These are phyloP conservation scores for Penicillium sp. DNA, from an alignment of 2,329 filamentous ascomycete species.

Conservation along the genomic window DNA sequence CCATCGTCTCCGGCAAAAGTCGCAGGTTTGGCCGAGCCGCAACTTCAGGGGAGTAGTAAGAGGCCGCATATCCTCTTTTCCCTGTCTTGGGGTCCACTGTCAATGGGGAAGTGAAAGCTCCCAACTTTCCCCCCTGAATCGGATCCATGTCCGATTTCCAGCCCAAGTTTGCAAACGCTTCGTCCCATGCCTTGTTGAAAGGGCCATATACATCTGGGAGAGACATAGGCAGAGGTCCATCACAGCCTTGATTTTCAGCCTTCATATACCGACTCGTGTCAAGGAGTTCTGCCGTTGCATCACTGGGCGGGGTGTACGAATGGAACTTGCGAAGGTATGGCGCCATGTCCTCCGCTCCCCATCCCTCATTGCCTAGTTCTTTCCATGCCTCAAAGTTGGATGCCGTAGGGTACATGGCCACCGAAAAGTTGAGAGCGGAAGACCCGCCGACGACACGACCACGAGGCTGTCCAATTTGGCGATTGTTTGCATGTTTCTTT, in stretches of 20 bases:
- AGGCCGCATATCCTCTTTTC: slow-evolving; percentile 42
- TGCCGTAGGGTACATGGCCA: slow-evolving; percentile 22
- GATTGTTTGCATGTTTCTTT: slow-evolving; percentile 37
- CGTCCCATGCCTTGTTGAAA: slow-evolving; percentile 26
- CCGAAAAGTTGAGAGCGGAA: slow-evolving; percentile 47
- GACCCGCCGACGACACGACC: slow-evolving; percentile 54
- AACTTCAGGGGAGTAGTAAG: slow-evolving; percentile 45
- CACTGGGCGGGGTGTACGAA: slow-evolving; percentile 29
- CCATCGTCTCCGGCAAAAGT: slow-evolving; percentile 49
- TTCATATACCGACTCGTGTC: slow-evolving; percentile 19
- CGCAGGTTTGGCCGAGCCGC: slow-evolving; percentile 47
- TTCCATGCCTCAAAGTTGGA: slow-evolving; percentile 50
- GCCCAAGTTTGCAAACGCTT: slow-evolving; percentile 22
- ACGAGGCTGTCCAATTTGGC: slow-evolving; percentile 46
- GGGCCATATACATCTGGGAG: slow-evolving; percentile 35
- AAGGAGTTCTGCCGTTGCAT: slow-evolving; percentile 14
- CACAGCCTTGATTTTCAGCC: slow-evolving; percentile 14
- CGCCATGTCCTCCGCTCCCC: slow-evolving; percentile 47
- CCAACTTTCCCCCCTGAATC: slow-evolving; percentile 41
- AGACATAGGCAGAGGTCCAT: slow-evolving; percentile 23
- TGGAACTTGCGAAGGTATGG: slow-evolving; percentile 53
- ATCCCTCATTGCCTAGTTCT: slow-evolving; percentile 48
- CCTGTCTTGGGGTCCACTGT: slow-evolving; percentile 34
- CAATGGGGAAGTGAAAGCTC: slow-evolving; percentile 40
- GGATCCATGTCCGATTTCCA: slow-evolving; percentile 30